Conservation (phyloP, 2,329 filamentous ascomycete species). For the Aureobasidium lini region DNA sequence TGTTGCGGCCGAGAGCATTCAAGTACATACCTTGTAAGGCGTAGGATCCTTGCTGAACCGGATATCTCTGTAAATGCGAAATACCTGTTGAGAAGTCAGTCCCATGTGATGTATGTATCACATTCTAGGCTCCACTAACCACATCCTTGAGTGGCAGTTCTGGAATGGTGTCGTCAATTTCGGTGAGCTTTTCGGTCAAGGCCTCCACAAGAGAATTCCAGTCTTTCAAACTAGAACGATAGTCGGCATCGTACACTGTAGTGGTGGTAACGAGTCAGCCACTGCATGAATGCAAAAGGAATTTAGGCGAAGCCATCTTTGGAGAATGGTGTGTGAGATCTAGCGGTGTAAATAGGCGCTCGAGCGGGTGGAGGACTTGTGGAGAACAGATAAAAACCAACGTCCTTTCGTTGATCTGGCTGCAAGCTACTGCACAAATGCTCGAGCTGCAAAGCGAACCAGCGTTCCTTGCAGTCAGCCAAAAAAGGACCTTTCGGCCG, state of each 20-base stretch:
- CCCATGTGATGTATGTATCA: background rate
- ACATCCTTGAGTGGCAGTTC: conserved; percentile 81
- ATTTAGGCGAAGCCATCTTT: background rate
- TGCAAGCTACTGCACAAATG: conserved; percentile 12
- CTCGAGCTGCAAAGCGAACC: background rate
- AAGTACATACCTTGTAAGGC: conserved; percentile 67
- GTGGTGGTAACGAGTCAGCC: background rate
- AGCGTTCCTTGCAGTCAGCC: background rate
- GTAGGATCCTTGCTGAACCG: conserved; percentile 78
- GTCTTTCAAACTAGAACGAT: conserved; percentile 68
- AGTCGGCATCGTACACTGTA: conserved; percentile 71
- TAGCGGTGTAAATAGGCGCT: background rate
- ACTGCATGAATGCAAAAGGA: background rate
- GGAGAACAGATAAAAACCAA: background rate
- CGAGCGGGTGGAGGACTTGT: background rate
- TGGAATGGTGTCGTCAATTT: conserved; percentile 72
- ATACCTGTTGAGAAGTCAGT: conserved; percentile 45
- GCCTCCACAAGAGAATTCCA: conserved; percentile 72
- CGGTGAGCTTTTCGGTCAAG: conserved; percentile 62
- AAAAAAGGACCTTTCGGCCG: background rate
- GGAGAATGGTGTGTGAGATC: background rate
- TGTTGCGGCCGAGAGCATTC: background rate
- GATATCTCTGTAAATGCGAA: conserved; percentile 80
- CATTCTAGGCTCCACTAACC: conserved; percentile 34
- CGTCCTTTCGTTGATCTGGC: background rate